A percentile compares a stretch with the other conserved stretches of the same genome.
Evolutionary conservation across 306 rosid species (phyloP).

Genomic region (Vigna unguiculata): DNA sequence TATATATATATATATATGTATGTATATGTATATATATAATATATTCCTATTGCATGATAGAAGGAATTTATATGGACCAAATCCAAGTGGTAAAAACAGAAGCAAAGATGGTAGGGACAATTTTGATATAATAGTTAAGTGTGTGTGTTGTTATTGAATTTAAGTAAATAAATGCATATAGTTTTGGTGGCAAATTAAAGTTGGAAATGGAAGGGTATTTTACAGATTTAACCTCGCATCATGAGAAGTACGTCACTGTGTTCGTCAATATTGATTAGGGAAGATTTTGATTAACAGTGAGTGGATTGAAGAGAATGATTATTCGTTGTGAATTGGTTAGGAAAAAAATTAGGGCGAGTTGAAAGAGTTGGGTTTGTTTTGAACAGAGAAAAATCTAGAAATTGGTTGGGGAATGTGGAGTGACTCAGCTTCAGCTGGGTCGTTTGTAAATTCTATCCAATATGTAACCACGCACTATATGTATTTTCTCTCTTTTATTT

Average conservation of each 20-base stretch:
- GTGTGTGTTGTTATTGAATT: not conserved
- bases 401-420: not conserved
- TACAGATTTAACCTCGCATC: slow-evolving; percentile 8
- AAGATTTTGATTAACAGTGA: slow-evolving; percentile 29
- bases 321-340: slow-evolving; percentile 19
- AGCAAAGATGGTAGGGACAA: slow-evolving; percentile 45
- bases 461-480: not conserved
- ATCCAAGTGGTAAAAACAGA: slow-evolving; percentile 52
- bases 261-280: slow-evolving; percentile 35
- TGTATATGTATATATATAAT: not conserved
- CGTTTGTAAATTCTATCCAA: slow-evolving; percentile 34
- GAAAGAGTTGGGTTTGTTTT: slow-evolving; percentile 14
- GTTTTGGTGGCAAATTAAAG: slow-evolving; percentile 13
- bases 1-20: slow-evolving; percentile 57
- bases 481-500: no score
- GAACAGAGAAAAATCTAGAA: slow-evolving; percentile 18
- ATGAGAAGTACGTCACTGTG: slow-evolving; percentile 44
- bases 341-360: slow-evolving; percentile 6
- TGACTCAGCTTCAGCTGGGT: slow-evolving; percentile 45
- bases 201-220: not conserved
- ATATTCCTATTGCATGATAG: slow-evolving; percentile 49
- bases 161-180: not conserved
- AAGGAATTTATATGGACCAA: slow-evolving; percentile 48
- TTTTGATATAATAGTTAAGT: not conserved
- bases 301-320: slow-evolving; percentile 17